Base-by-base conservation (phyloP, 2,329 filamentous ascomycete species). In the Macroventuria anomochaeta region DNA sequence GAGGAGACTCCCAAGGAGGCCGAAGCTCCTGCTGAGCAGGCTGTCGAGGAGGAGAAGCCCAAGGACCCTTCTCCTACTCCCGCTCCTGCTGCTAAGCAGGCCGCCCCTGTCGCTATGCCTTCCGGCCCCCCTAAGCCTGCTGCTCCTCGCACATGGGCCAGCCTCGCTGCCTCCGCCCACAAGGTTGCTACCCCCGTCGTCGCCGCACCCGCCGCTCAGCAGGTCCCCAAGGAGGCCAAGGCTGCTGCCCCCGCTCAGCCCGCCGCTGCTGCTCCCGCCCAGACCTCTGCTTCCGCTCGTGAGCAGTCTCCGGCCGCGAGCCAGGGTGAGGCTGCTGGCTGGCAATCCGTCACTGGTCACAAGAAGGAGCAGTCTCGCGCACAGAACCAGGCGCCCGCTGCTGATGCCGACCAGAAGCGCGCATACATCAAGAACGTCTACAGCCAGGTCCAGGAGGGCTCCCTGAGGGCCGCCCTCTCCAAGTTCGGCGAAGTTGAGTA, bases 351-450 rank as follows among this genome's bases (percentile, higher is more conserved):
- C 49, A 77, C 78, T 53, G 84, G 86, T 50, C 89, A 96, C 76
- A 88, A 88, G 66, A 95, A 95, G 82, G 88, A 91, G 72, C 90
- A 95, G 74, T 88, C 87, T 68, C 86, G 91, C 59, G 85, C 84
- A 44, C 88, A 90, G 75, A 85, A 87, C 48, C 81, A 85, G 64
- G 81, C 85, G 50, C 80, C 80, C 43, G 75, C 81, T 21, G 72
- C 79, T 39, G 89, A 93, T 69, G 89, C 91, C 69, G 88, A 93
- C 59, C 85, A 85, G 58, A 88, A 88, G 47, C 85, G 92, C 64
- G 95, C 89, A 17, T 97, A 97, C 76, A 91, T 99, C 76, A 96
- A 96, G 82, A 96, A 93, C 67, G 93, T 97, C 42, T 93, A 88
- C 42, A 92, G 96, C 28, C 93, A 92, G 78, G 88, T 99, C 46